A percentile compares a stretch with the other conserved stretches of the same genome.
These are phyloP conservation scores for Isoetes taiwanensis DNA, from an alignment of 75 land plant genomes.

Conservation along the genomic window DNA sequence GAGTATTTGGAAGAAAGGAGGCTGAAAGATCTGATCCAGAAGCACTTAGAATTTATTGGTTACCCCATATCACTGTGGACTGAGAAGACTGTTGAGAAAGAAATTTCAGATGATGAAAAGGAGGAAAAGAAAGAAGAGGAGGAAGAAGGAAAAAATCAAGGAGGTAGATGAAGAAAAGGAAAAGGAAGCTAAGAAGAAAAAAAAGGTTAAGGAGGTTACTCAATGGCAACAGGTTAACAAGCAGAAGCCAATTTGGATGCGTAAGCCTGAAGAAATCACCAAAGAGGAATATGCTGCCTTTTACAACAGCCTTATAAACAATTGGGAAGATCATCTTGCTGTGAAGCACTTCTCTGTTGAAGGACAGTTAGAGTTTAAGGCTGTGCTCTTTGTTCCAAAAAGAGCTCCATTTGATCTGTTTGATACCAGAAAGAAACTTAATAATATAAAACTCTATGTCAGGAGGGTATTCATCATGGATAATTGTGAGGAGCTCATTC, in stretches of 20 bases:
- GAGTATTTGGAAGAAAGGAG: constrained; percentile 49
- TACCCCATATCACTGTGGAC: constrained; percentile 47
- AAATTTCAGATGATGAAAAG: constrained; percentile 53
- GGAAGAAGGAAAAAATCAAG: constrained; percentile 29
- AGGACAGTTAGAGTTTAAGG: constrained; percentile 48
- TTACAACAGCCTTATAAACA: constrained; percentile 49
- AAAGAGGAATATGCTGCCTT: constrained; percentile 50
- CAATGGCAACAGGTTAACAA: constrained; percentile 18
- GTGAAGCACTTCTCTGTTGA: constrained; percentile 64
- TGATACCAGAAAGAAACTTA: constrained; percentile 4
- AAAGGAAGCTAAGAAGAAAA: constrained; percentile 30
- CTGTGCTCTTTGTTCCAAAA: constrained; percentile 41
- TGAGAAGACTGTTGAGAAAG: constrained; percentile 52
- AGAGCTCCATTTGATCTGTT: constrained; percentile 30
- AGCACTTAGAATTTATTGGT: constrained; percentile 52
- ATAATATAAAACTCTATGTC: constrained; percentile 4
- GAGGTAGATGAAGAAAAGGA: constrained; percentile 31
- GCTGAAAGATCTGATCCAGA: constrained; percentile 43
- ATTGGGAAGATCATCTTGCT: constrained; percentile 57
- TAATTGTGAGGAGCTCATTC: not conserved
- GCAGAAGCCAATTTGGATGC: constrained; percentile 51
- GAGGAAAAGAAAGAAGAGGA: constrained; percentile 27
- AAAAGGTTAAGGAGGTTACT: constrained; percentile 22
- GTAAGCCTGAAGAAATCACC: constrained; percentile 50
- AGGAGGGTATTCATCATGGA: constrained; percentile 7